A percentile compares a stretch with the other conserved stretches of the same genome.
These are phyloP conservation scores for Heliamphora exappendiculata DNA, from an alignment of 148 eudicot genomes.

Conservation along the genomic window DNA sequence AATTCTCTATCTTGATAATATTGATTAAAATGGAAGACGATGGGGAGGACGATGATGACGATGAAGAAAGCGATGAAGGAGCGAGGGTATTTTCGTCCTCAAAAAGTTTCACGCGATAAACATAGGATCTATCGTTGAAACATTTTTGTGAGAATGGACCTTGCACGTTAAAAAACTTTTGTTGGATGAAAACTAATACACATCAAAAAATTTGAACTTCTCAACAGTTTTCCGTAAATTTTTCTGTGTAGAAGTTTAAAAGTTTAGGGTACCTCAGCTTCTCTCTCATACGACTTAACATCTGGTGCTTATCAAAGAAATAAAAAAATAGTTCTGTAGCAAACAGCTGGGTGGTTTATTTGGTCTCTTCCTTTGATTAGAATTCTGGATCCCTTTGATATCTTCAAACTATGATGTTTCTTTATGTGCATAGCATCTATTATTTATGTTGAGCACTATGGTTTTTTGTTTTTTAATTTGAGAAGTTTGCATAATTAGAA, in stretches of 20 bases:
- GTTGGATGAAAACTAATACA: too few species aligned
- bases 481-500: conserved; percentile 2
- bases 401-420: background rate
- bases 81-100: too few species aligned
- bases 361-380: background rate
- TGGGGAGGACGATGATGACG: too few species aligned
- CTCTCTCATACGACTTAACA: background rate
- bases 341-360: background rate
- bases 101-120: too few species aligned
- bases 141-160: too few species aligned
- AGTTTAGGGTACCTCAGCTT: background rate
- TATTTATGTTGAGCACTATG: conserved; percentile 1
- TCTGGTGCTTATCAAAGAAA: background rate
- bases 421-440: background rate
- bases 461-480: background rate
- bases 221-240: too few species aligned
- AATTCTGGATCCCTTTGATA: background rate
- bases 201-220: too few species aligned
- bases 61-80: too few species aligned
- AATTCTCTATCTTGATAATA: too few species aligned
- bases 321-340: background rate
- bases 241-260: background rate
- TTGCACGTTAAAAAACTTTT: too few species aligned
- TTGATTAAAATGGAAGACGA: too few species aligned
- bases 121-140: too few species aligned